These are phyloP conservation scores for Collybia mongolica DNA, from an alignment of 768 basidiomycete genomes.

Conservation along the genomic window DNA sequence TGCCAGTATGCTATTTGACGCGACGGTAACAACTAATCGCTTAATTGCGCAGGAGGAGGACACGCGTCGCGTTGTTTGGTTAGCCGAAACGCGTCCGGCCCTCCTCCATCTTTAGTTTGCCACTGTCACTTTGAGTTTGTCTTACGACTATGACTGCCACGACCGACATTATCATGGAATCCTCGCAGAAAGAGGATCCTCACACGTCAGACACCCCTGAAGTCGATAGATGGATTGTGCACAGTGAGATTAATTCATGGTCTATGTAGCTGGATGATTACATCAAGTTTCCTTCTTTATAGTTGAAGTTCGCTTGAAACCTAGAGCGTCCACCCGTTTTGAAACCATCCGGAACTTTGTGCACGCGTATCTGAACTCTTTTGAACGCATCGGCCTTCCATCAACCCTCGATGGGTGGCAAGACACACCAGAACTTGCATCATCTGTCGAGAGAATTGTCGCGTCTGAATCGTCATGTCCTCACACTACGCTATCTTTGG, in stretches of 20 bases:
- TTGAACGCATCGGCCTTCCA: slow-evolving; percentile 67
- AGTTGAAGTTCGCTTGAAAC: slow-evolving; percentile 85
- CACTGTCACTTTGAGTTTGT: neutral
- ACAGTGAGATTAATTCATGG: slow-evolving; percentile 35
- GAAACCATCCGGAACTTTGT: slow-evolving; percentile 73
- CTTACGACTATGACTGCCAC: slow-evolving; percentile 3
- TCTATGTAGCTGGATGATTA: neutral
- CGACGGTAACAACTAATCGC: too few species aligned
- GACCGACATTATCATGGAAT: slow-evolving; percentile 13
- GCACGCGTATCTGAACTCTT: slow-evolving; percentile 51
- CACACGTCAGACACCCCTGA: neutral
- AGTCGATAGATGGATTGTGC: slow-evolving; percentile 57
- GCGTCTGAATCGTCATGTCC: slow-evolving; percentile 71
- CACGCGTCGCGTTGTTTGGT: neutral
- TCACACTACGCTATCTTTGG: slow-evolving; percentile 48
- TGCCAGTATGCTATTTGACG: too few species aligned
- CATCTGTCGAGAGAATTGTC: slow-evolving; percentile 74
- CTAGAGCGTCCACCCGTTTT: slow-evolving; percentile 68
- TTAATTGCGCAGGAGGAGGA: too few species aligned
- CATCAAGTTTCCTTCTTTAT: neutral
- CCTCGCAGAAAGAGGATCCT: slow-evolving; percentile 4
- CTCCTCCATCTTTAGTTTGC: neutral
- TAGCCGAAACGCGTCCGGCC: slow-evolving; percentile 4
- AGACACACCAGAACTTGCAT: slow-evolving; percentile 63
- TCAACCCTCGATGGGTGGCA: slow-evolving; percentile 80